Base-by-base conservation (phyloP, 768 basidiomycete genomes). In the Strobilomyces echinocephalus region DNA sequence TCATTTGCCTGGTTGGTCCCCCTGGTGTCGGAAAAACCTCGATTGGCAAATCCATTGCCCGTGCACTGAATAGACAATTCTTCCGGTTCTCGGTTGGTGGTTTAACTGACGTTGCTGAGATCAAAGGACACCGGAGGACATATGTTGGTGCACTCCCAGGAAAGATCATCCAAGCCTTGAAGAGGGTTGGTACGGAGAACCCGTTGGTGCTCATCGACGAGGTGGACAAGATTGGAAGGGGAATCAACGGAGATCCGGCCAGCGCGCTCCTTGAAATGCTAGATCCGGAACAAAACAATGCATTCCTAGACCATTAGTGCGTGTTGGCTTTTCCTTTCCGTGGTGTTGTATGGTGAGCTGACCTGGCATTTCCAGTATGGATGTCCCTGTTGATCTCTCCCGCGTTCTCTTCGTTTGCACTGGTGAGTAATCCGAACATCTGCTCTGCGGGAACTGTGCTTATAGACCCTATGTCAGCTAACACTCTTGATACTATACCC, bases 331-430 rank as follows among this genome's bases (percentile, higher is more conserved):
- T 47, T 12, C 21, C 2, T 53, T 35, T 6, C 4, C 34, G 34
- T 16, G 35, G 46, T 4, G 15, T 24, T 30, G 31, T n/a, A 20
- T 20, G 9, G 3, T 26, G 31, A 46, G 5, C 44, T 66, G 53
- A 61, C n/a, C 15, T 28, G 20, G 14, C n/a, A 36, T 43, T 9
- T 40, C 1, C n/a, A 94, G 92, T 72, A 91, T 97, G 84, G 94
- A 97, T 64, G 91, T 97, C 12, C 94, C 94, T 8, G 90, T 98
- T 48, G 95, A 99, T 66, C 80, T 99, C 18, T 97, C 95, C 0
- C 84, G 91, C 38, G 93, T 98, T 28, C 81, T 99, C 3, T 99
- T 99, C 69, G 95, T 99, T 51, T 99, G 97, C 74, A 99, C 95
- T 4, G 80, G 79, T 75, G 64, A 61, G 69, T 58, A 40, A 14